A percentile compares a stretch with the other conserved stretches of the same genome.
These are phyloP conservation scores for Nannizzia gypsea DNA, from an alignment of 2,329 filamentous ascomycete species.

Conservation along the genomic window DNA sequence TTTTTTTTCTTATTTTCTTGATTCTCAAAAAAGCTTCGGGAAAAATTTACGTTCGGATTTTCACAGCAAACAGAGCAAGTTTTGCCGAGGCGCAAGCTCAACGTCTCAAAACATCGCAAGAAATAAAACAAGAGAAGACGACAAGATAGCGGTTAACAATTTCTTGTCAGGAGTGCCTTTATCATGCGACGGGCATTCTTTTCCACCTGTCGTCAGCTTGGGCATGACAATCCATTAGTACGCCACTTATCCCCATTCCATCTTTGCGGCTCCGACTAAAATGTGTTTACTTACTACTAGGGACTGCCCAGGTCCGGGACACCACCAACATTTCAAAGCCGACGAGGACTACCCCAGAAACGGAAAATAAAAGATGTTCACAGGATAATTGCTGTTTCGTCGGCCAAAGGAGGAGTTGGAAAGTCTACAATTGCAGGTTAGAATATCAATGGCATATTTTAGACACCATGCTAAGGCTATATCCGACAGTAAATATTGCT, in stretches of 20 bases:
- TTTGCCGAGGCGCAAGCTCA: not conserved
- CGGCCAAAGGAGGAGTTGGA: conserved; percentile 94
- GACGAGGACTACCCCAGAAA: conserved; percentile 68
- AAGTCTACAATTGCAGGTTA: conserved; percentile 84
- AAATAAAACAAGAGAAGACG: not conserved
- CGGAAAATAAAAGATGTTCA: conserved; percentile 71
- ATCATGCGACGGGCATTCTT: conserved; percentile 39
- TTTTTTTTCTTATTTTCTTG: too few species aligned
- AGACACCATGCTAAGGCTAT: not conserved
- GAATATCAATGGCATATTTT: conserved; percentile 15
- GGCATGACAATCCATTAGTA: conserved; percentile 84
- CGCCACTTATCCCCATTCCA: conserved; percentile 8
- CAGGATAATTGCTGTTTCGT: conserved; percentile 93
- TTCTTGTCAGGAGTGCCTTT: not conserved
- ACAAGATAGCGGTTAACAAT: not conserved
- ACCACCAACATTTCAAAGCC: conserved; percentile 56
- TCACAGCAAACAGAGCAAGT: not conserved
- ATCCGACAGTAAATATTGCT: conserved; percentile 56
- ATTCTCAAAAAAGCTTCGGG: not conserved
- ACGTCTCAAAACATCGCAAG: not conserved
- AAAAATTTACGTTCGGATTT: conserved; percentile 10
- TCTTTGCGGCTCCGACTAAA: not conserved
- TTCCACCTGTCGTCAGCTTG: conserved; percentile 42
- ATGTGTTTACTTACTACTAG: conserved; percentile 37
- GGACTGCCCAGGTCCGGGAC: conserved; percentile 70